Evolutionary conservation across 495 filamentous ascomycete genomes (phyloP).

Genomic region (Aspergillus wentii): DNA sequence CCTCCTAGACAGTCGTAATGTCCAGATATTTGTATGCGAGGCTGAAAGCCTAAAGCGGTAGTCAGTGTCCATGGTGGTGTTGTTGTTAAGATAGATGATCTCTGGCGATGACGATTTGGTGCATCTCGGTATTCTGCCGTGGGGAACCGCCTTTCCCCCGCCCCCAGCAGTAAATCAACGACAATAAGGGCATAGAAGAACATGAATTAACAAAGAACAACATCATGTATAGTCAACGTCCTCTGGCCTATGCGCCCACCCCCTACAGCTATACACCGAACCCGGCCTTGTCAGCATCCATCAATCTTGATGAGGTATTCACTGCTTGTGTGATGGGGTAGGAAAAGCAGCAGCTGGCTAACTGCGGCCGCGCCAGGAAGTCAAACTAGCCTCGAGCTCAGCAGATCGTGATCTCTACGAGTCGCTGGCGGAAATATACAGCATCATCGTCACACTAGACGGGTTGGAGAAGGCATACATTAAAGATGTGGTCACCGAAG

Average conservation of each 20-base stretch:
- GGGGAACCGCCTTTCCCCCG: too few relatives aligned
- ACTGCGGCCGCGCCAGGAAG: constrained; percentile 62
- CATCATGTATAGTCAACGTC: constrained; percentile 43
- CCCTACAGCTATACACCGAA: constrained; percentile 88
- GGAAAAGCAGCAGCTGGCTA: constrained; percentile 15
- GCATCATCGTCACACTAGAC: constrained; percentile 92
- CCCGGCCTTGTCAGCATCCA: constrained; percentile 71
- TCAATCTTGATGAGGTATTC: constrained; percentile 84
- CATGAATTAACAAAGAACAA: too few relatives aligned
- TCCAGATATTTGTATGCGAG: too few relatives aligned
- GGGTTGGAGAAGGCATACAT: constrained; percentile 95
- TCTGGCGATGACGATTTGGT: too few relatives aligned
- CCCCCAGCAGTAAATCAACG: too few relatives aligned
- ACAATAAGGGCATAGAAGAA: too few relatives aligned
- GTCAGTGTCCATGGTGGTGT: too few relatives aligned
- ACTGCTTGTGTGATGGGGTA: too few relatives aligned
- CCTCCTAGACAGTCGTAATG: too few relatives aligned
- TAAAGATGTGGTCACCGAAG: constrained; percentile 87
- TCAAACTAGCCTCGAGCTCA: constrained; percentile 79
- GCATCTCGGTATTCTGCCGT: too few relatives aligned
- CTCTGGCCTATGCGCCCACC: constrained; percentile 75
- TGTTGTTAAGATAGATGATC: too few relatives aligned
- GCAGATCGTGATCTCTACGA: constrained; percentile 91
- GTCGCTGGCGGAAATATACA: constrained; percentile 94
- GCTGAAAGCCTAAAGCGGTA: too few relatives aligned